Percentiles rank a stretch among this genome's conserved stretches.
Conservation (phyloP, 768 basidiomycete genomes). For the Tulasnella sp. region DNA sequence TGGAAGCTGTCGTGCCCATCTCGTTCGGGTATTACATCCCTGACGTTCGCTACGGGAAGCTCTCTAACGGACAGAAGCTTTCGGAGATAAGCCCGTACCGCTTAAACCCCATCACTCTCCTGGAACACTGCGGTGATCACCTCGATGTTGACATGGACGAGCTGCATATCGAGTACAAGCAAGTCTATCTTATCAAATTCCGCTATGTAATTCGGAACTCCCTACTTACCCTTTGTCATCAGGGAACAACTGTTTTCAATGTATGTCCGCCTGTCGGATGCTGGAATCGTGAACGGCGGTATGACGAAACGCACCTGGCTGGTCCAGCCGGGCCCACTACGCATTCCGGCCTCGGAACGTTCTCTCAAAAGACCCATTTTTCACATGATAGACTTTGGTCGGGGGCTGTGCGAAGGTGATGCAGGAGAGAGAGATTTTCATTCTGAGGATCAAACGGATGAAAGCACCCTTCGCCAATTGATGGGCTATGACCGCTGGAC, state of each 20-base stretch:
- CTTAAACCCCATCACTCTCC: constrained; percentile 9
- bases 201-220: too few species aligned
- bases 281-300: too few species aligned
- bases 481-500: too few species aligned
- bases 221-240: too few species aligned
- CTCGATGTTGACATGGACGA: background rate
- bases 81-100: background rate
- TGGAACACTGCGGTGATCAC: constrained; percentile 13
- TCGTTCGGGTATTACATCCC: constrained; percentile 13
- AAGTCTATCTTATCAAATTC: background rate
- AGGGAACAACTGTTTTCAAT: too few species aligned
- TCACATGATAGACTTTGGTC: constrained; percentile 15
- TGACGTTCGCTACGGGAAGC: background rate
- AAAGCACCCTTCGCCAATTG: background rate
- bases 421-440: too few species aligned
- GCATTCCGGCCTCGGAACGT: background rate
- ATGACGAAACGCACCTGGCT: too few species aligned
- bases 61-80: background rate
- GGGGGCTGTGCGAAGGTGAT: too few species aligned
- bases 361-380: constrained; percentile 8
- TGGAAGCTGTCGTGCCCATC: constrained; percentile 9
- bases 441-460: background rate
- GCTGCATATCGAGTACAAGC: background rate
- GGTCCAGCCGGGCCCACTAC: constrained; percentile 19
- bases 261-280: too few species aligned